Percentiles rank a stretch among this genome's conserved stretches.
Conservation (phyloP, 1,139 yeast genomes). For the Zygosaccharomyces pseudobailii region DNA sequence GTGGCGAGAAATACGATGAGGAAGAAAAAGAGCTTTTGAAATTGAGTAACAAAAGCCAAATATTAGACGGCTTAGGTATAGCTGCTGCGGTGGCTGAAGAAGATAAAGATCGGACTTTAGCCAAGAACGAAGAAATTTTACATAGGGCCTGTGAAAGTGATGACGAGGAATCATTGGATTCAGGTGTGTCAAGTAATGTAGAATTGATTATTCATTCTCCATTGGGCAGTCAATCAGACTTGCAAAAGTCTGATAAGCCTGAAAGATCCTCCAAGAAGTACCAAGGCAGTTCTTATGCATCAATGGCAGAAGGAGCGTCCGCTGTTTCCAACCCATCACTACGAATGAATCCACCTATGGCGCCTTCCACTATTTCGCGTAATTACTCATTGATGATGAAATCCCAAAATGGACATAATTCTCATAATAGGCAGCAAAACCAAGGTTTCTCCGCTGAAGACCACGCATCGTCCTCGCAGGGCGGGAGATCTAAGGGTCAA, state of each 20-base stretch:
- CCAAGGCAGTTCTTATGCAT: background rate
- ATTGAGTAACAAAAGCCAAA: constrained; percentile 10
- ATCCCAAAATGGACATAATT: constrained; percentile 3
- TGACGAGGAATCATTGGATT: constrained; percentile 11
- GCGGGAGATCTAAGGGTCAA: constrained; percentile 1
- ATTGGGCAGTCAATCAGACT: background rate
- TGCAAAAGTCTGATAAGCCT: background rate
- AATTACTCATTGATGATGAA: constrained; percentile 9
- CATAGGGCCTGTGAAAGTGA: constrained; percentile 1
- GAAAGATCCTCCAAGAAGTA: background rate
- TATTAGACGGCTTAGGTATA: constrained; percentile 5
- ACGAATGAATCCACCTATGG: constrained; percentile 19
- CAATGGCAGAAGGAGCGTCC: constrained; percentile 6
- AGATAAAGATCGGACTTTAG: background rate
- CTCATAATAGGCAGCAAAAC: constrained; percentile 3
- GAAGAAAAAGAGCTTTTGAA: constrained; percentile 11
- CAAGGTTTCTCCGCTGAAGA: background rate
- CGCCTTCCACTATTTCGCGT: constrained; percentile 18
- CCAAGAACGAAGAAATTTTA: background rate
- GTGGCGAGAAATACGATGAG: constrained; percentile 9
- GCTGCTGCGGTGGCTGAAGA: constrained; percentile 6
- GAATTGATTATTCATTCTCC: constrained; percentile 25
- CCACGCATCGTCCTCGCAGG: constrained; percentile 4
- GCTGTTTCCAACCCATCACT: constrained; percentile 12
- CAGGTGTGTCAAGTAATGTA: constrained; percentile 18